Evolutionary conservation across 345 rosid genomes (phyloP).

Genomic region (Populus nigra): DNA sequence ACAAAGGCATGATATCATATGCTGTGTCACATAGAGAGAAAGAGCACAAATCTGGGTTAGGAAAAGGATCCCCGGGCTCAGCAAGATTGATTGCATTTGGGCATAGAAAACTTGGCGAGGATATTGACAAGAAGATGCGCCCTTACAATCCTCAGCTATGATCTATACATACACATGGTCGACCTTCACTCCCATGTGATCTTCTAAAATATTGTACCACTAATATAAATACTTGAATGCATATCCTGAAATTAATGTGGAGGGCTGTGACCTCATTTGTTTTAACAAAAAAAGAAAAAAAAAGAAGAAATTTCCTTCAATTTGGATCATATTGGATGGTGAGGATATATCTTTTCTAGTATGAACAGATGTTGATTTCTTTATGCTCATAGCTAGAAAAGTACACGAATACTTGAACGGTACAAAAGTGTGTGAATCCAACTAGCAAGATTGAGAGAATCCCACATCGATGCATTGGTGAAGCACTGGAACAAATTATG

Average conservation of each 20-base stretch:
- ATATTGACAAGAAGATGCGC: conserved; percentile 14
- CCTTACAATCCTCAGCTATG: conserved; percentile 25
- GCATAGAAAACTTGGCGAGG: conserved; percentile 7
- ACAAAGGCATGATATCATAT: conserved; percentile 4
- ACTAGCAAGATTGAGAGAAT: not conserved
- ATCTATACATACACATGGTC: not conserved
- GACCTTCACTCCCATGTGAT: conserved; percentile 17
- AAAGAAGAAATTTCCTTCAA: not conserved
- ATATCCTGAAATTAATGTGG: conserved; percentile 13
- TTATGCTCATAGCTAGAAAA: not conserved
- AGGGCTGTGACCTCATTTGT: conserved; percentile 15
- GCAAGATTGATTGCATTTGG: conserved; percentile 9
- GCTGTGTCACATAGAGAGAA: not conserved
- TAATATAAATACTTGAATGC: not conserved
- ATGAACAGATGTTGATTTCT: not conserved
- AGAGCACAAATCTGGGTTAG: not conserved
- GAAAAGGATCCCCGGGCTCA: not conserved
- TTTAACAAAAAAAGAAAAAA: too few species aligned
- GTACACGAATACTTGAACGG: not conserved
- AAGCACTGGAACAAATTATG: conserved; percentile 9
- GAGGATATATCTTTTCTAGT: not conserved
- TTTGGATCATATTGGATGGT: not conserved
- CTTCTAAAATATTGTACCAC: not conserved
- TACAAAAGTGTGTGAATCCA: not conserved
- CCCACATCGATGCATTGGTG: conserved; percentile 3